Evolutionary conservation across 768 basidiomycete species (phyloP), one percentile per base, ranked within the genome.

Genomic region (Suillus subaureus): DNA sequence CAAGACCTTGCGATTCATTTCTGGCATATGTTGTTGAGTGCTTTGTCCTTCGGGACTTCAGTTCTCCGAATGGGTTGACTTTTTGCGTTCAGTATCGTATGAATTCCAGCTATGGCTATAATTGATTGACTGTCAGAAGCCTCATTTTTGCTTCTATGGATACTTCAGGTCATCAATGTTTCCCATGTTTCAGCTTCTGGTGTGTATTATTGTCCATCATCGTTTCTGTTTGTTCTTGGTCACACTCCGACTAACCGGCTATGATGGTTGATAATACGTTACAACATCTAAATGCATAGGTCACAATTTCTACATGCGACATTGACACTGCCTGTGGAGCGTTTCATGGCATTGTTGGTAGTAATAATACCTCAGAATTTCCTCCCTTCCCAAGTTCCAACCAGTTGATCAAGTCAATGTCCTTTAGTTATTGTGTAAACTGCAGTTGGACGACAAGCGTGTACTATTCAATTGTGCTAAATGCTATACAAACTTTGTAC

Each of bases 41-140:
- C 57, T 28, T 42, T 4, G 58, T 60, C 58, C 58, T 42, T 21
- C 26, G 26, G 58, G 40, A 60, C 40, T 42, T 16, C 3, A 42
- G 18, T 12, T 28, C 26, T 28, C 18, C 39, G 58, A 60, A 60
- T 60, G 26, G 21, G 26, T 42, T 31, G 58, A 7, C 18, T 42
- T 42, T 39, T 42, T 60, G 18, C 40, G 28, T 60, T 60, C 40
- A 28, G 58, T 60, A 42, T 21, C 28, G 42, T 60, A 60, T 13
- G 54, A 13, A 35, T 60, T 42, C 15, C 21, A 42, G 28, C 18
- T 13, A 40, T 31, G 39, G 58, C 26, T 42, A 42, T 42, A 31
- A 28, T 43, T 60, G 18, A 13, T 42, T 42, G 18, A 42, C 58
- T 31, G 28, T 12, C 18, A 60, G 26, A 26, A 60, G 28, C 40